These are phyloP conservation scores for Pythium oligandrum DNA, from an alignment of 352 stramenopile species.

Conservation along the genomic window DNA sequence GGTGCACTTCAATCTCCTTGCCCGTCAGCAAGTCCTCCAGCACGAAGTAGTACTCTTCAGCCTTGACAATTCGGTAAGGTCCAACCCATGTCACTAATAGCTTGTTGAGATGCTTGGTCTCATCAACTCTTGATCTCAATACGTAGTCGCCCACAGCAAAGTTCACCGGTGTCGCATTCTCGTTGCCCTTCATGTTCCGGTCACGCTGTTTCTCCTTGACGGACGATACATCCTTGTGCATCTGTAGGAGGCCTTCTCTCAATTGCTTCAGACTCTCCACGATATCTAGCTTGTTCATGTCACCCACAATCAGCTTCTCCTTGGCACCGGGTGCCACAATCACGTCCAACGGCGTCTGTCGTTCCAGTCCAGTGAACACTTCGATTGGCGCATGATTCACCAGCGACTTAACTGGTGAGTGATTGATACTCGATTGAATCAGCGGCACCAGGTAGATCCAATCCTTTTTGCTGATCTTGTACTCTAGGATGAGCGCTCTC, in stretches of 20 bases:
- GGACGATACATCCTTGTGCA: neutral
- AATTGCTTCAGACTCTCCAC: neutral
- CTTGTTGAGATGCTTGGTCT: neutral
- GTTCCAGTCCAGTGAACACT: conserved; percentile 9
- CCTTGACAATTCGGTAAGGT: no score
- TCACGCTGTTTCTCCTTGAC: neutral
- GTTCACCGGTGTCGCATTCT: neutral
- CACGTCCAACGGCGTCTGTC: neutral
- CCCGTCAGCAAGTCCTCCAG: no score
- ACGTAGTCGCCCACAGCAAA: neutral
- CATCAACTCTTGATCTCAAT: neutral
- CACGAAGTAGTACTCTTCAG: no score
- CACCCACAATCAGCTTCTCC: neutral
- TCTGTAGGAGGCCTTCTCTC: neutral
- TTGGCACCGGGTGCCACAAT: neutral
- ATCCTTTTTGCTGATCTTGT: conserved; percentile 10
- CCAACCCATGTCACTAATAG: neutral
- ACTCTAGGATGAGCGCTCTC: conserved; percentile 14
- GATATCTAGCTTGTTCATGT: neutral
- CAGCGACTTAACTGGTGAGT: conserved; percentile 18
- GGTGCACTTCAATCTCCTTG: no score
- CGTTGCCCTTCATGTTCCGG: neutral
- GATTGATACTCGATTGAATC: conserved; percentile 24
- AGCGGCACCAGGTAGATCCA: conserved; percentile 19
- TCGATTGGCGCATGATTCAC: conserved; percentile 14